phyloP scores from a whole-genome alignment of 257 asterid species.

The Euphrasia confusa region DNA sequence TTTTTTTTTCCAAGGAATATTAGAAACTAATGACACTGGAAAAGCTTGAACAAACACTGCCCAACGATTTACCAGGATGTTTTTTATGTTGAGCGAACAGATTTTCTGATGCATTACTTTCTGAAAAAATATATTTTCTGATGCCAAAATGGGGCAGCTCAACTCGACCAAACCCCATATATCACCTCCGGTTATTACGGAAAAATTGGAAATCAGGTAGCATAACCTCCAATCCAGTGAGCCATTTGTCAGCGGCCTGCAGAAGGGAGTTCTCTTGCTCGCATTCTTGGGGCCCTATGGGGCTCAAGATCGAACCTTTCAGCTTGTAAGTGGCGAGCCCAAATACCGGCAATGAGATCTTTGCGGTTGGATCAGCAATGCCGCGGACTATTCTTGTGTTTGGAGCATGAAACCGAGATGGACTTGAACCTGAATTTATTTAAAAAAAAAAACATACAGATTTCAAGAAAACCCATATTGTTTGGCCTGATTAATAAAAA shows the following conservation, averaged over 20 bases:
- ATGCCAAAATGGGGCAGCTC: slow-evolving; percentile 17
- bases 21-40: slow-evolving; percentile 25
- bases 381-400: slow-evolving; percentile 33
- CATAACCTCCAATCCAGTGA: slow-evolving; percentile 41
- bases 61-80: slow-evolving; percentile 28
- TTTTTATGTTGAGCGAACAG: slow-evolving; percentile 14
- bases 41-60: slow-evolving; percentile 32
- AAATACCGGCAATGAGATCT: slow-evolving; percentile 61
- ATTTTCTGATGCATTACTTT: slow-evolving; percentile 25
- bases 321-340: slow-evolving; percentile 80
- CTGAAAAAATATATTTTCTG: slow-evolving; percentile 7
- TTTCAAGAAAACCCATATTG: background rate
- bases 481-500: too few species aligned
- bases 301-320: slow-evolving; percentile 53
- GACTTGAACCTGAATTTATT: slow-evolving; percentile 32
- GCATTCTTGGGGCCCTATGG: slow-evolving; percentile 49
- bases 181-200: slow-evolving; percentile 48
- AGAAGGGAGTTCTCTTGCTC: slow-evolving; percentile 58
- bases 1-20: slow-evolving; percentile 15
- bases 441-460: background rate
- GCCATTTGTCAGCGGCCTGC: slow-evolving; percentile 68
- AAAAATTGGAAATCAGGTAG: slow-evolving; percentile 72
- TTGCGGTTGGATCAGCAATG: slow-evolving; percentile 36
- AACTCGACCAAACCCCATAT: background rate
- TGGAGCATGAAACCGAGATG: slow-evolving; percentile 36